Evolutionary conservation across 768 basidiomycete genomes (phyloP), one percentile per base, ranked within the genome.

Genomic region (Amanita rimosa): DNA sequence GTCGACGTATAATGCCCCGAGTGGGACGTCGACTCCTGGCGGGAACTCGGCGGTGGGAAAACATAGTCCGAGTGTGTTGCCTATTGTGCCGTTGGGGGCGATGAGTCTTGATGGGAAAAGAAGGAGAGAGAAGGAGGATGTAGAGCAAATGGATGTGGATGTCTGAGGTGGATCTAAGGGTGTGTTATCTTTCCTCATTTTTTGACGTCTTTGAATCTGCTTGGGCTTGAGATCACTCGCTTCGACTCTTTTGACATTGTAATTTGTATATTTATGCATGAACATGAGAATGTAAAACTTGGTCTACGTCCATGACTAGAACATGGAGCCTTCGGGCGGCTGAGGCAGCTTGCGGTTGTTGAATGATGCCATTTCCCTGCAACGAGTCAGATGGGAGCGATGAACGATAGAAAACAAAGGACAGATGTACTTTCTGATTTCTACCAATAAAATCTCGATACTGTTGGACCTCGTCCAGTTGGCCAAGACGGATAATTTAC

Each of bases 271-370:
- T 43, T n/a, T 43, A 43, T 43, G 40, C 38, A 39, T 19, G 21
- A 40, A 10, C 16, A 40, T 27, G 14, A 41, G 4, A 41, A 19
- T 21, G 40, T 40, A 24, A 17, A 21, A 26, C 26, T 26, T 26
- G 26, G 13, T 26, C 9, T 9, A 43, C 6, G 14, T 45, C 13
- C 17, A 11, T 2, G 24, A 26, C 56, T 59, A 83, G 66, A 88
- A 89, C 39, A 60, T 76, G 52, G 74, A 81, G 53, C 92, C 92
- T 62, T 99, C 96, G 14, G 85, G 79, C 2, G 96, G 96, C 67
- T 99, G 96, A 29, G 92, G 88, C 33, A 94, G 75, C 69, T 98
- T 98, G 56, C 92, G 72, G 65, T 98, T 99, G 53, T 77, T 77
- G 60, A 86, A 81, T 42, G 86, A 79, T 2, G 84, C 92, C 96